Base-by-base conservation (phyloP, 306 rosid genomes). In the Cucurbita moschata region DNA sequence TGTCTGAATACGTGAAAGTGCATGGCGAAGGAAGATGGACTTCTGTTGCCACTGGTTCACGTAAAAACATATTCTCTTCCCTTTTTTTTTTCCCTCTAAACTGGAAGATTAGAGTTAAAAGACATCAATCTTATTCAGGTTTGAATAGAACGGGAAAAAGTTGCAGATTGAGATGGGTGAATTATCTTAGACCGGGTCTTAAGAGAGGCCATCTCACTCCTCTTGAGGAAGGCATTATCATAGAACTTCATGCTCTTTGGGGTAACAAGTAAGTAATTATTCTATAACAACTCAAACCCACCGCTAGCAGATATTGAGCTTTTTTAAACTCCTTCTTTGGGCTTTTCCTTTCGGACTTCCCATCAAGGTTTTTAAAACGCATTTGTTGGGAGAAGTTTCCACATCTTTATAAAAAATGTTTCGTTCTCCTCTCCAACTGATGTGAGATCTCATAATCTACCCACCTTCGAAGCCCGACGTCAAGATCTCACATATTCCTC, bases 101-200 rank as follows among this genome's bases (percentile, higher is more conserved):
- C 3, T 43, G 9, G 47, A 8, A 43, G 47, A 43, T 43, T 43
- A 8, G 10, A 43, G 47, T 43, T n/a, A n/a, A n/a, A n/a, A n/a
- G n/a, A n/a, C n/a, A 40, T 40, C 7, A 40, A 40, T 40, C 7
- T 40, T 5, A 6, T 40, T 40, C 79, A 88, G 94, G 88, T 5
- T 70, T 90, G 78, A 88, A 86, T 50, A 83, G 94, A 75, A 85
- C 77, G 62, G 96, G 96, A 18, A 90, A 90, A 76, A 90, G 96
- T 75, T 86, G 93, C 82, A 85, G 96, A 66, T 81, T 90, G 56
- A 86, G 96, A 77, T 90, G 96, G 96, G 93, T 88, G 61, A 90
- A 90, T 66, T 90, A 90, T 81, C 77, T 90, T 46, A 88, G 83
- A 80, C 94, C 96, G 0, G 96, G 92, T 5, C 87, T 90, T 6